Percentiles rank a stretch among this genome's conserved stretches.
Evolutionary conservation across 2,329 filamentous ascomycete species (phyloP).

Genomic region (Ascosphaera acerosa): DNA sequence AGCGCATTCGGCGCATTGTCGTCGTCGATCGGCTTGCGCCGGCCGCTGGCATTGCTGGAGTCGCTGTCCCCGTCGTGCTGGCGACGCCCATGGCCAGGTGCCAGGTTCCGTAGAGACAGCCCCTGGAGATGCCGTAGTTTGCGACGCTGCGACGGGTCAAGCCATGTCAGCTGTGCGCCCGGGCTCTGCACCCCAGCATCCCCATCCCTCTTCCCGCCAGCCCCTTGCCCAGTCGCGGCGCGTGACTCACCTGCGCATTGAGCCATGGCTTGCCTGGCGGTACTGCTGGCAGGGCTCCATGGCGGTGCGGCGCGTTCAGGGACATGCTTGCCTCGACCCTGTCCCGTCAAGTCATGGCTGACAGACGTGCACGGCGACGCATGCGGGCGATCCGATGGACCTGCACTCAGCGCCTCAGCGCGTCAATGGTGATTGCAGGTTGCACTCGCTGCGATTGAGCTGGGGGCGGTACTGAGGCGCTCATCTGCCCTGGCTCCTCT

Average conservation of each 20-base stretch:
- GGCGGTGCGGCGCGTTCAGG: background rate
- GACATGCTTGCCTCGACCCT: background rate
- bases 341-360: no score
- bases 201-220: background rate
- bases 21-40: conserved; percentile 45
- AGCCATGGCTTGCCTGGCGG: conserved; percentile 1
- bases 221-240: background rate
- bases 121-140: conserved; percentile 70
- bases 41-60: conserved; percentile 18
- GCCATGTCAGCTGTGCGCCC: background rate
- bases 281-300: background rate
- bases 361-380: no score
- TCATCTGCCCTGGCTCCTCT: no score
- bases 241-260: background rate
- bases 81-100: no score
- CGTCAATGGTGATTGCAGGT: no score
- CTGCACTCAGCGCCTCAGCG: no score
- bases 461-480: no score
- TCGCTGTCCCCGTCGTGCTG: no score
- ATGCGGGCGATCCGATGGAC: no score
- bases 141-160: conserved; percentile 39
- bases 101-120: conserved; percentile 66
- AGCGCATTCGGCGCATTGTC: conserved; percentile 42
- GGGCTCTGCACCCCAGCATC: background rate
- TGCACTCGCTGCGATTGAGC: no score